phyloP scores from a whole-genome alignment of 2,329 filamentous ascomycete genomes.

The Fonsecaea multimorphosa region DNA sequence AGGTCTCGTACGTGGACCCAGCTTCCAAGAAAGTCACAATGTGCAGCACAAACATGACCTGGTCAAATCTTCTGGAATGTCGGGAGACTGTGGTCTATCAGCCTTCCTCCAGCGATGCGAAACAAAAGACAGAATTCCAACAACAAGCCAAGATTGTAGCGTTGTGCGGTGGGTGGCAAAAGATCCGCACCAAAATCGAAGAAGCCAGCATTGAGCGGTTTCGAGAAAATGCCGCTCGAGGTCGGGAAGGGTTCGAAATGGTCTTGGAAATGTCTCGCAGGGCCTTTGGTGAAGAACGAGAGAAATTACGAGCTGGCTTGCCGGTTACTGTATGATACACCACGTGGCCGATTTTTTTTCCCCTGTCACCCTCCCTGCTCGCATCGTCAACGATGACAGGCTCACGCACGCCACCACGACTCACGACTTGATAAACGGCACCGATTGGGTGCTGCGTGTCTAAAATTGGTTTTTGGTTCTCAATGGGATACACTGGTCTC shows the following conservation, averaged over 20 bases:
- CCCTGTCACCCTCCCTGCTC: neutral
- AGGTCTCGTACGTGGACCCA: slow-evolving; percentile 94
- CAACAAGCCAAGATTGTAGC: slow-evolving; percentile 94
- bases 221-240: slow-evolving; percentile 86
- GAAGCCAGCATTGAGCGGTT: slow-evolving; percentile 88
- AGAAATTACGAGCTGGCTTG: slow-evolving; percentile 53
- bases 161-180: slow-evolving; percentile 94
- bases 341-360: neutral
- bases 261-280: slow-evolving; percentile 91
- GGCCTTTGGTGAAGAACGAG: slow-evolving; percentile 88
- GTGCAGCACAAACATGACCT: slow-evolving; percentile 94
- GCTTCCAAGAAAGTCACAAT: slow-evolving; percentile 85
- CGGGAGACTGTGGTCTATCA: slow-evolving; percentile 91
- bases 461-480: neutral
- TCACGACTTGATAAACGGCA: slow-evolving; percentile 22
- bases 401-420: slow-evolving; percentile 10
- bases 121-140: slow-evolving; percentile 74
- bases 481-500: slow-evolving; percentile 2
- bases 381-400: neutral
- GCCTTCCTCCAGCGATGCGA: slow-evolving; percentile 60
- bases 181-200: slow-evolving; percentile 95
- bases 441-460: slow-evolving; percentile 9
- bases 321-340: slow-evolving; percentile 24
- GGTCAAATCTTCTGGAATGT: slow-evolving; percentile 85
- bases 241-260: slow-evolving; percentile 91